Conservation (phyloP, 306 rosid genomes). For the Cicer judaicum region DNA sequence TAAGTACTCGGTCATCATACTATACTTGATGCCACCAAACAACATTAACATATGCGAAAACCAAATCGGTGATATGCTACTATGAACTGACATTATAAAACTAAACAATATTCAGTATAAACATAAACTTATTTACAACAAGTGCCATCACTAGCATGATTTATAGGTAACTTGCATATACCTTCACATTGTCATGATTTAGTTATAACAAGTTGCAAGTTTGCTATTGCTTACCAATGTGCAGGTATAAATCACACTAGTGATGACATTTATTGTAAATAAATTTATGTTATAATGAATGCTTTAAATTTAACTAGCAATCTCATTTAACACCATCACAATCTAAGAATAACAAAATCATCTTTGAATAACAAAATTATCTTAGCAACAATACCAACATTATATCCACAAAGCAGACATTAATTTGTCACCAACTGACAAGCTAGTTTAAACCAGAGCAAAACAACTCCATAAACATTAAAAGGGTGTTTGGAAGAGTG, state of each 20-base stretch:
- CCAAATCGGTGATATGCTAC: neutral
- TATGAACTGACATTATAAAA: neutral
- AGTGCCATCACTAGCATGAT: conserved; percentile 4
- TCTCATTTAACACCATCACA: conserved; percentile 35
- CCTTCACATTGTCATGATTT: too few relatives aligned
- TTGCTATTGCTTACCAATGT: too few relatives aligned
- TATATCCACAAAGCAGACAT: conserved; percentile 5
- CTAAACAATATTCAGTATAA: conserved; percentile 14
- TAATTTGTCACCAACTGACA: conserved; percentile 20
- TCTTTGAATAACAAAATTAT: neutral
- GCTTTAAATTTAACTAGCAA: neutral
- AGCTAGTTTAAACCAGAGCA: conserved; percentile 40
- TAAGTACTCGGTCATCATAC: conserved; percentile 34
- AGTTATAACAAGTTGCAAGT: too few relatives aligned
- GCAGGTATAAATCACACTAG: too few relatives aligned
- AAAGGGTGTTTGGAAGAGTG: conserved; percentile 15
- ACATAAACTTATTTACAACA: conserved; percentile 10
- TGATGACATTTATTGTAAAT: too few relatives aligned
- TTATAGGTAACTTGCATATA: too few relatives aligned
- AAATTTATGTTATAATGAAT: too few relatives aligned
- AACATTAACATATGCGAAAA: conserved; percentile 16
- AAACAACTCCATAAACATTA: conserved; percentile 6
- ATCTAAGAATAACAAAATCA: conserved; percentile 7
- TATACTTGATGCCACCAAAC: conserved; percentile 19
- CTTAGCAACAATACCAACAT: conserved; percentile 5